These are phyloP conservation scores for Myxozyma neglecta DNA, from an alignment of 805 yeast genomes.

Conservation along the genomic window DNA sequence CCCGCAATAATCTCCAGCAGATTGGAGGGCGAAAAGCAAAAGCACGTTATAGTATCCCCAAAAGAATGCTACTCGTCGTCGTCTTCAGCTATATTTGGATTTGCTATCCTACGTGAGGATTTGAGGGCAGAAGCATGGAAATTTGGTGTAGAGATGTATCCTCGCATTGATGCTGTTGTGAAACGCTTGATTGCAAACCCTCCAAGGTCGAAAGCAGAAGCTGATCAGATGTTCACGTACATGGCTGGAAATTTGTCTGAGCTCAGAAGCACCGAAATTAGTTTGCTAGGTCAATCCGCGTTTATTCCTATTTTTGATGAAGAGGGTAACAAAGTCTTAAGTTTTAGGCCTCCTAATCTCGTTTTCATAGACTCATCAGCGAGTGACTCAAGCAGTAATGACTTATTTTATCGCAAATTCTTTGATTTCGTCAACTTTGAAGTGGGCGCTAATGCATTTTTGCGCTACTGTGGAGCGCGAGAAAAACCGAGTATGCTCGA, in stretches of 20 bases:
- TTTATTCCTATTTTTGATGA: conserved; percentile 38
- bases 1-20: conserved; percentile 24
- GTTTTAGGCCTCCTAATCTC: conserved; percentile 32
- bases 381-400: neutral
- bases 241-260: conserved; percentile 35
- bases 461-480: conserved; percentile 39
- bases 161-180: conserved; percentile 33
- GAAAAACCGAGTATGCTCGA: conserved; percentile 40
- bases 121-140: conserved; percentile 36
- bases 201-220: conserved; percentile 31
- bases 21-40: conserved; percentile 7
- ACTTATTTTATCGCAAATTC: conserved; percentile 31
- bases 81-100: conserved; percentile 36
- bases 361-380: conserved; percentile 28
- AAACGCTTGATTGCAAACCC: conserved; percentile 32
- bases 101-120: conserved; percentile 35
- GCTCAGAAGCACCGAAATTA: conserved; percentile 31
- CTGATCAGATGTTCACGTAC: conserved; percentile 37
- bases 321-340: neutral
- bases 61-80: conserved; percentile 25
- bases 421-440: conserved; percentile 37
- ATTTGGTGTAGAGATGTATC: conserved; percentile 39
- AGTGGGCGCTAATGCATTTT: conserved; percentile 37
- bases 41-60: conserved; percentile 16
- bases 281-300: conserved; percentile 18